Percentiles rank a stretch among this genome's conserved stretches.
Conservation (phyloP, 2,329 filamentous ascomycete species). For the Xylaria polymorpha region DNA sequence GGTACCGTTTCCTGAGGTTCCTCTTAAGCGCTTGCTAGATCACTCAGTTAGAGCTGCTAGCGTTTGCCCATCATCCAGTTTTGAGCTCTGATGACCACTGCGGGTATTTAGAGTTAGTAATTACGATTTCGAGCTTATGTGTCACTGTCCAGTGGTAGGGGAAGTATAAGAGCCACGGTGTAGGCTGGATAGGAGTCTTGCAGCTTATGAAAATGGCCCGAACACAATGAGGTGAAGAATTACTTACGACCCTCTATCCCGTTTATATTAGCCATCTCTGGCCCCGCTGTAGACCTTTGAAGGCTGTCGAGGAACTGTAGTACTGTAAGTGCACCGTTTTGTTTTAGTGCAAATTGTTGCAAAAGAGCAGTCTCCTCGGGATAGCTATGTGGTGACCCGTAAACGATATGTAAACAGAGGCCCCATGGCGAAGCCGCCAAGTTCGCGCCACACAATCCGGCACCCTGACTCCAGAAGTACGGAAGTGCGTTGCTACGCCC, state of each 20-base stretch:
- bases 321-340: slow-evolving; percentile 9
- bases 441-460: slow-evolving; percentile 31
- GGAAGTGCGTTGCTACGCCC: slow-evolving; percentile 34
- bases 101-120: slow-evolving; percentile 1
- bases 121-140: not conserved
- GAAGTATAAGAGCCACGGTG: not conserved
- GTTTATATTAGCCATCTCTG: slow-evolving; percentile 21
- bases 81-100: slow-evolving; percentile 33
- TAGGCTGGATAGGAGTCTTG: not conserved
- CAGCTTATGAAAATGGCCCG: not conserved
- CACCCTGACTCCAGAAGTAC: slow-evolving; percentile 36
- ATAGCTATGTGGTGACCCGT: slow-evolving; percentile 19
- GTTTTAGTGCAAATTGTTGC: slow-evolving; percentile 14
- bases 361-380: slow-evolving; percentile 20
- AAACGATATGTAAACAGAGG: slow-evolving; percentile 28
- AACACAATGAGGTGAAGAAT: not conserved
- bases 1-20: not conserved
- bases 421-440: slow-evolving; percentile 34
- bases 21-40: not conserved
- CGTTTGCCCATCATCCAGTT: slow-evolving; percentile 35
- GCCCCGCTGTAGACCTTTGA: slow-evolving; percentile 23
- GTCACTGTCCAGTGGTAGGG: not conserved
- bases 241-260: slow-evolving; percentile 33
- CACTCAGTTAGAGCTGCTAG: not conserved
- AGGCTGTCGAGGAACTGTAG: slow-evolving; percentile 33